phyloP scores from a whole-genome alignment of 1,284 basidiomycete genomes.

The Marasmius tenuissimus region DNA sequence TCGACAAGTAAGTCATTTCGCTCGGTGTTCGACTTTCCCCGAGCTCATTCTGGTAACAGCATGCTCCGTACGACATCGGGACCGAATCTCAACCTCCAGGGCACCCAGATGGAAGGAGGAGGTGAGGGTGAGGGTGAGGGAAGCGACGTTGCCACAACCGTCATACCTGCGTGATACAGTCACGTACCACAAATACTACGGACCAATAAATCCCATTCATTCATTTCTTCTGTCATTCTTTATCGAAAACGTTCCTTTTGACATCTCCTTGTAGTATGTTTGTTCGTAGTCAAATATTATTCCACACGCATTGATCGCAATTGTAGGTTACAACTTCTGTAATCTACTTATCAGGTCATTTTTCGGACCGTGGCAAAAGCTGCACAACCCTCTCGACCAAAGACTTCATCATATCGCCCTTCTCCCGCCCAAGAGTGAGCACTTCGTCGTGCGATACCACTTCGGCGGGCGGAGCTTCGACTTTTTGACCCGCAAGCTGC shows the following conservation, averaged over 20 bases:
- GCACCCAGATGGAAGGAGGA: neutral
- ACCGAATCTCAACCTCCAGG: neutral
- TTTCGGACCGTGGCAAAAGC: constrained; percentile 16
- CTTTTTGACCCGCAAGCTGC: constrained; percentile 60
- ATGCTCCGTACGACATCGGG: neutral
- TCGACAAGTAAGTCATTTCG: constrained; percentile 15
- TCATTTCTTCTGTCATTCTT: neutral
- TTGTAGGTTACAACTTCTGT: no score
- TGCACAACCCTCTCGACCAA: constrained; percentile 67
- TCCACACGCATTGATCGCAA: no score
- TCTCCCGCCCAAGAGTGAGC: constrained; percentile 63
- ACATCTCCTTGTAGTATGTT: no score
- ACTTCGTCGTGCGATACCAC: constrained; percentile 84
- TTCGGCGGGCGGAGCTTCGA: constrained; percentile 40
- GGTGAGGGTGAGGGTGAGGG: neutral
- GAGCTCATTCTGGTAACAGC: neutral
- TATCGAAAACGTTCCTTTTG: neutral
- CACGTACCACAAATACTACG: neutral
- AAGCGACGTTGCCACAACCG: neutral
- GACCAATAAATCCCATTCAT: neutral
- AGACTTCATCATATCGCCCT: constrained; percentile 68
- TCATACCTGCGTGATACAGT: neutral
- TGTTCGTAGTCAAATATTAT: no score
- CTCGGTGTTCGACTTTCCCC: constrained; percentile 27
- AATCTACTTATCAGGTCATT: neutral